A percentile compares a stretch with the other conserved stretches of the same genome.
phyloP scores from a whole-genome alignment of 192 early-diverging fungal species.

The Anaeromyces robustus region DNA sequence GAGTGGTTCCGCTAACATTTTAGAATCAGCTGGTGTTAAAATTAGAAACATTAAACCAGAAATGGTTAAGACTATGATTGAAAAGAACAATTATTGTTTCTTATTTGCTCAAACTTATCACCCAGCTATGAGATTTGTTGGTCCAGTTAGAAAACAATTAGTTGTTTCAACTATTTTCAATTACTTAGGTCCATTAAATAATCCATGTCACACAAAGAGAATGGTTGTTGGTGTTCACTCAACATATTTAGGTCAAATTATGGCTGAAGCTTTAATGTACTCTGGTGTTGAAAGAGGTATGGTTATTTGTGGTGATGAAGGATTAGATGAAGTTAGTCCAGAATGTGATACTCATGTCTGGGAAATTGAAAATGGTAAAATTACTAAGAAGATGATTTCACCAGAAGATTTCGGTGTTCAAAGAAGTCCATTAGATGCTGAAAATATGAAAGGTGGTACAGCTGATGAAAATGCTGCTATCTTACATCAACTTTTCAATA shows the following conservation, averaged over 20 bases:
- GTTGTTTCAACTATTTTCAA: constrained; percentile 92
- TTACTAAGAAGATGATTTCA: constrained; percentile 46
- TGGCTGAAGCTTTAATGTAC: constrained; percentile 68
- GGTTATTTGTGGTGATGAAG: constrained; percentile 81
- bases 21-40: constrained; percentile 69
- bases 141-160: constrained; percentile 60
- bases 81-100: constrained; percentile 65
- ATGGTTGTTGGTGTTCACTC: constrained; percentile 87
- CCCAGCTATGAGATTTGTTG: constrained; percentile 72
- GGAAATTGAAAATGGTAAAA: constrained; percentile 48
- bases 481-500: constrained; percentile 51
- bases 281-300: constrained; percentile 65
- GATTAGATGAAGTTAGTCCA: constrained; percentile 86
- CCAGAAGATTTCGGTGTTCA: constrained; percentile 80
- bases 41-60: constrained; percentile 48
- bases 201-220: constrained; percentile 67
- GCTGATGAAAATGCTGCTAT: constrained; percentile 56
- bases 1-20: constrained; percentile 84
- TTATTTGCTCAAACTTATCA: constrained; percentile 84
- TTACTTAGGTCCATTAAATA: constrained; percentile 77
- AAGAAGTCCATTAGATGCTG: constrained; percentile 42
- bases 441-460: constrained; percentile 48
- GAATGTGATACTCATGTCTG: constrained; percentile 80
- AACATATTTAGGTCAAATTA: constrained; percentile 51
- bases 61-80: constrained; percentile 47